Conservation (phyloP, 2,329 filamentous ascomycete species). For the Ophiostoma piceae region DNA sequence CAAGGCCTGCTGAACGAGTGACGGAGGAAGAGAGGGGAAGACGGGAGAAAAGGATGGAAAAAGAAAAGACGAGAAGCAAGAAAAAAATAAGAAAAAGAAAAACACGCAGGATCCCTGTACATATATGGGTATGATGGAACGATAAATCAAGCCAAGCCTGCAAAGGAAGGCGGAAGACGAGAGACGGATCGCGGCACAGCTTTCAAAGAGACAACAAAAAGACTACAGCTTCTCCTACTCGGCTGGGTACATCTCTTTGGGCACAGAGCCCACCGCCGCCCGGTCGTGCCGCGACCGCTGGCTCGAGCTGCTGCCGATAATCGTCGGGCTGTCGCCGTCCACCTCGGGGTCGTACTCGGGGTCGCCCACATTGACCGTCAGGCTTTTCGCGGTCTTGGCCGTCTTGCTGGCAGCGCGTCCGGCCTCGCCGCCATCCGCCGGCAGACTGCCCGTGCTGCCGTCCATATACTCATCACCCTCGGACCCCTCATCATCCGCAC, state of each 20-base stretch:
- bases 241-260: slow-evolving; percentile 33
- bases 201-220: background rate
- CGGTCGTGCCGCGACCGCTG: slow-evolving; percentile 29
- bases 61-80: no score
- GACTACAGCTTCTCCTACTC: slow-evolving; percentile 13
- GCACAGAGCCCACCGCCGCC: slow-evolving; percentile 26
- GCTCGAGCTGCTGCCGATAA: slow-evolving; percentile 38
- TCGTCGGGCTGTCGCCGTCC: slow-evolving; percentile 41
- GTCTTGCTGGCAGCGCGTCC: background rate
- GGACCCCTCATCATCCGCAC: slow-evolving; percentile 22
- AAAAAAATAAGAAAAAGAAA: slow-evolving; percentile 15
- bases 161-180: background rate
- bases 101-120: background rate
- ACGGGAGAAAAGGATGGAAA: background rate
- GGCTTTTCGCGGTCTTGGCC: slow-evolving; percentile 11
- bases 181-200: background rate
- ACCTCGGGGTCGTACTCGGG: slow-evolving; percentile 42
- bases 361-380: background rate
- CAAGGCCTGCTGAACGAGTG: background rate
- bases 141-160: background rate
- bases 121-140: slow-evolving; percentile 7
- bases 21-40: background rate
- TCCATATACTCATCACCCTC: slow-evolving; percentile 15
- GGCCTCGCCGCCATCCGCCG: background rate
- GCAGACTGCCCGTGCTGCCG: slow-evolving; percentile 4